Evolutionary conservation across 148 eudicot species (phyloP).

Genomic region (Amaranthus hypochondriacus): DNA sequence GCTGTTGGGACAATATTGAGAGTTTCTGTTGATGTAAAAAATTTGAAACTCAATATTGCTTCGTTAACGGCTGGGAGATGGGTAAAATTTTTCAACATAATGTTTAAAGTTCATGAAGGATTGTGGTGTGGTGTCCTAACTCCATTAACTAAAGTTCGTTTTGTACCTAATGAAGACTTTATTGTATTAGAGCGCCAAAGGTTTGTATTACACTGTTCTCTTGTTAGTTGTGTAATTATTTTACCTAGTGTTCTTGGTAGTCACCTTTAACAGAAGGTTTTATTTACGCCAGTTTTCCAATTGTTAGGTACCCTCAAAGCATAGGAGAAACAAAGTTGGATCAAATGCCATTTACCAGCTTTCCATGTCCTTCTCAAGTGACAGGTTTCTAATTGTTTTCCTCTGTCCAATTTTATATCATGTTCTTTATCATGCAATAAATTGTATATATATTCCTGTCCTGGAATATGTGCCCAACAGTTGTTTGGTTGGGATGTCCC

Average conservation of each 20-base stretch:
- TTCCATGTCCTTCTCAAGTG: slow-evolving; percentile 63
- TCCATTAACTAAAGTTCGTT: slow-evolving; percentile 54
- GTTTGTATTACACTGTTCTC: slow-evolving; percentile 27
- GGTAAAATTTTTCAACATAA: slow-evolving; percentile 52
- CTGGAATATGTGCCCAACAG: no score
- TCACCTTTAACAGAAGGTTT: slow-evolving; percentile 5
- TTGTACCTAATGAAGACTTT: slow-evolving; percentile 53
- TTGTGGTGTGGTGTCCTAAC: slow-evolving; percentile 64
- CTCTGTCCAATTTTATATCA: background rate
- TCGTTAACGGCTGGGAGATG: slow-evolving; percentile 56
- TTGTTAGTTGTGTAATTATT: background rate
- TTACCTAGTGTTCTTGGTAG: background rate
- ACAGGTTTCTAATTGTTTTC: slow-evolving; percentile 46
- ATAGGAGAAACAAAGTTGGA: slow-evolving; percentile 49
- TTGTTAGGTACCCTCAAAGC: slow-evolving; percentile 32
- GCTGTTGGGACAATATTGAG: slow-evolving; percentile 72
- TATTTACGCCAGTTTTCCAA: background rate
- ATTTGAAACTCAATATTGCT: slow-evolving; percentile 45
- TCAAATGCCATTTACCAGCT: slow-evolving; percentile 69
- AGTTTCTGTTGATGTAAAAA: slow-evolving; percentile 37
- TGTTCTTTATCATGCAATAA: background rate
- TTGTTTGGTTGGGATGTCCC: no score
- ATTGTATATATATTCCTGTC: background rate
- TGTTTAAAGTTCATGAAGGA: slow-evolving; percentile 40
- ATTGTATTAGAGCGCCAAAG: slow-evolving; percentile 44